Conservation (phyloP, 768 basidiomycete genomes). For the Lentinula edodes region DNA sequence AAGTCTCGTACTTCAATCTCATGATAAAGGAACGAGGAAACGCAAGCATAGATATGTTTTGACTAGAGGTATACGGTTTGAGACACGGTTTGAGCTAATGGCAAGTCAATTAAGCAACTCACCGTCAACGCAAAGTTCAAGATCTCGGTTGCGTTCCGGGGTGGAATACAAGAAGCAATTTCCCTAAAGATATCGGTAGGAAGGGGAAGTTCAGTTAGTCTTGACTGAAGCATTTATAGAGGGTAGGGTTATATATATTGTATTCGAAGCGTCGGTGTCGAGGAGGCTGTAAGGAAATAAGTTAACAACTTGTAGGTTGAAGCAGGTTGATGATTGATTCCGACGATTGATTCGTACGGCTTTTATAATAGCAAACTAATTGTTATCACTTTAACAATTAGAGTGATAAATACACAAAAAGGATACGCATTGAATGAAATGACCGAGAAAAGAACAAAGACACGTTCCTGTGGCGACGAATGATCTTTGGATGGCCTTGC, state of each 20-base stretch:
- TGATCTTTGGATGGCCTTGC: no score
- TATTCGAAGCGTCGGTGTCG: no score
- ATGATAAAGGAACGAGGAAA: neutral
- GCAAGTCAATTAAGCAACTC: neutral
- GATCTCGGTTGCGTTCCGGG: neutral
- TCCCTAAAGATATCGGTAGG: neutral
- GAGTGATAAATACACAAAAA: no score
- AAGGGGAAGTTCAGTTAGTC: neutral
- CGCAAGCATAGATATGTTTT: neutral
- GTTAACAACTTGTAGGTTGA: no score
- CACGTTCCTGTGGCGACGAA: no score
- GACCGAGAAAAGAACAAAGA: no score
- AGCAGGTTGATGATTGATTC: no score
- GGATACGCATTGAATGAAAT: no score
- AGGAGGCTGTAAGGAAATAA: no score
- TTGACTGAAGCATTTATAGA: neutral
- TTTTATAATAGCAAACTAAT: no score
- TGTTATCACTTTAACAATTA: no score
- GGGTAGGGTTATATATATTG: neutral
- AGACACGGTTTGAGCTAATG: neutral
- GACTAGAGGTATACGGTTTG: neutral
- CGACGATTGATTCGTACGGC: no score
- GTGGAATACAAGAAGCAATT: neutral
- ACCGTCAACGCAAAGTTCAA: neutral
- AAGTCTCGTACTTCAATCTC: neutral